phyloP scores from a whole-genome alignment of 768 basidiomycete genomes.

The Tephrocybe sp. region DNA sequence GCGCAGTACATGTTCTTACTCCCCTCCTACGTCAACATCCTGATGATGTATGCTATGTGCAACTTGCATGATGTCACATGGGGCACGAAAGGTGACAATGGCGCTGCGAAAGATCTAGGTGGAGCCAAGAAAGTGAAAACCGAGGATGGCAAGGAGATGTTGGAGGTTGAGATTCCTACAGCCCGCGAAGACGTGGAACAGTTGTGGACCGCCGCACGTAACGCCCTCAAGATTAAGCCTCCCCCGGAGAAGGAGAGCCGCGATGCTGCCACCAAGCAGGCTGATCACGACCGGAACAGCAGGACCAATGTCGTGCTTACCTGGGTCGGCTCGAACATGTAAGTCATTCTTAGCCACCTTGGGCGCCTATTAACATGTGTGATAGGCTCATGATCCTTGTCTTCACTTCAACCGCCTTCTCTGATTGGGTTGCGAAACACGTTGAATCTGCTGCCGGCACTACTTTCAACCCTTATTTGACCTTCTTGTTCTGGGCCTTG shows the following conservation, averaged over 20 bases:
- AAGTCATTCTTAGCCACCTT: constrained; percentile 21
- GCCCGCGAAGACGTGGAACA: constrained; percentile 85
- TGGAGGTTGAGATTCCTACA: constrained; percentile 84
- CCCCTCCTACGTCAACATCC: constrained; percentile 73
- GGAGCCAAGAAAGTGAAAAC: constrained; percentile 87
- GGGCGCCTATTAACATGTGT: background rate
- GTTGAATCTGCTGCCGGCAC: constrained; percentile 46
- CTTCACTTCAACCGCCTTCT: constrained; percentile 77
- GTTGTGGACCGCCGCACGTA: constrained; percentile 76
- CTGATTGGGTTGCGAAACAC: constrained; percentile 64
- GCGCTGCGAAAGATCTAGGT: constrained; percentile 83
- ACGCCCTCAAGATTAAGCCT: constrained; percentile 63
- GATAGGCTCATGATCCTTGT: constrained; percentile 64
- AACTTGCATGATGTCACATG: constrained; percentile 87
- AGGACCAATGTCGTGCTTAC: constrained; percentile 82
- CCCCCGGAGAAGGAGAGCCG: constrained; percentile 79
- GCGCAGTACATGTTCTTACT: constrained; percentile 89
- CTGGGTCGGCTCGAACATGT: constrained; percentile 88
- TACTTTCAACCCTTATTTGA: constrained; percentile 86
- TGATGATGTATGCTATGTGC: constrained; percentile 96
- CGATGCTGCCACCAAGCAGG: constrained; percentile 84
- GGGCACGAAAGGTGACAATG: constrained; percentile 95
- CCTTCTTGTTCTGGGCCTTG: constrained; percentile 62
- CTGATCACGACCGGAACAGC: constrained; percentile 82
- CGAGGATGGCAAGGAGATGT: constrained; percentile 79